Base-by-base conservation (phyloP, 1,139 yeast species). In the Hemisphaericaspora subhashii region DNA sequence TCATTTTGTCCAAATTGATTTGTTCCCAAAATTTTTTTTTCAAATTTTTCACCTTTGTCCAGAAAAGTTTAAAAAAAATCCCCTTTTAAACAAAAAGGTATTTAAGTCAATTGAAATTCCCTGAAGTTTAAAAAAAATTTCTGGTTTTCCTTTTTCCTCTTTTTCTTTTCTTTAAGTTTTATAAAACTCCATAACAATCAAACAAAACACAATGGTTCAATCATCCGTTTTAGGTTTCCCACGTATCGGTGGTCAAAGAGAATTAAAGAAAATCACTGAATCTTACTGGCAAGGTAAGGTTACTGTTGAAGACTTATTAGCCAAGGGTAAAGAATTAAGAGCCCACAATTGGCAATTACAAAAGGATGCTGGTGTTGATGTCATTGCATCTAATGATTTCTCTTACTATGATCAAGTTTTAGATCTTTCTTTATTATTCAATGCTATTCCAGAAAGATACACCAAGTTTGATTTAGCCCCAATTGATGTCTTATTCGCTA, bases 191-290 rank as follows among this genome's bases (percentile, higher is more conserved):
- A 35, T 35, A 16, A 20, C 12, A 17, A 22, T 13, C 22, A 34
- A n/a, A 26, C 22, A 24, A 10, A 24, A 34, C 26, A 43, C 31
- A 62, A 89, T 90, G 97, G 97, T 90, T 72, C 84, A 83, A 72
- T 90, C 98, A 54, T 82, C 96, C 62, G 94, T 90, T 59, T 83
- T 90, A 76, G 98, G 98, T 72, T 90, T 90, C 90, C 98, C 98
- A 77, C 92, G 98, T 81, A 90, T 85, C 60, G 94, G 98, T 65
- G 95, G 96, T 58, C 89, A 89, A 79, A 92, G 98, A 83, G 98
- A 92, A 77, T 84, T 92, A 72, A 92, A 92, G 79, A 92, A 92
- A 77, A 87, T 87, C 71, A 92, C 98, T 55, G 98, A 92, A 76
- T 85, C 96, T 67, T 92, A 92, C 90, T 92, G 98, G 98, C 72